Evolutionary conservation across 2,329 filamentous ascomycete species (phyloP).

Genomic region (Apiospora saccharicola): DNA sequence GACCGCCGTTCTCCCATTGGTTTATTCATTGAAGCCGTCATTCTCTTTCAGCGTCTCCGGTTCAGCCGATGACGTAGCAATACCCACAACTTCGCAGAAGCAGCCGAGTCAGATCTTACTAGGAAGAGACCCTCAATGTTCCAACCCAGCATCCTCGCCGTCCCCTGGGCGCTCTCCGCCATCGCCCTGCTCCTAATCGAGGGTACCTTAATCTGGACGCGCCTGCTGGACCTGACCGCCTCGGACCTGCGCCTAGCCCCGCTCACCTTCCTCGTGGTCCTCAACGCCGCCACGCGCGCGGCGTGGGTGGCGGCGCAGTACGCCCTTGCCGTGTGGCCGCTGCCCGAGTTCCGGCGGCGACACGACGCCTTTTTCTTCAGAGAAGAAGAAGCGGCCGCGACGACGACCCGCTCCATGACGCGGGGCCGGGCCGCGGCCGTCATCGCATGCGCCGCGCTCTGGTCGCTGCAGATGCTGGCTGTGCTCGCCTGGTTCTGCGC

Average conservation of each 20-base stretch:
- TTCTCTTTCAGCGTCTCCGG: neutral
- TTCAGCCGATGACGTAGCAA: neutral
- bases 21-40: neutral
- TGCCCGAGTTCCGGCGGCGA: neutral
- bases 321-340: conserved; percentile 5
- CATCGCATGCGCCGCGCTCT: conserved; percentile 6
- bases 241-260: neutral
- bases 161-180: conserved; percentile 4
- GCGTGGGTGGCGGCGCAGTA: conserved; percentile 2
- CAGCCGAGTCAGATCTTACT: neutral
- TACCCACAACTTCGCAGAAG: neutral
- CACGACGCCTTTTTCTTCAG: conserved; percentile 15
- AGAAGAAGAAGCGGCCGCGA: neutral
- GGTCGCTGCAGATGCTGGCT: conserved; percentile 19
- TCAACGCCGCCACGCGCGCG: conserved; percentile 2
- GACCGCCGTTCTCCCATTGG: neutral
- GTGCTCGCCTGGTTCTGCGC: conserved; percentile 6
- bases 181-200: conserved; percentile 9
- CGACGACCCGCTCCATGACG: neutral
- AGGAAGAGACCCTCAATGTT: neutral
- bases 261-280: neutral
- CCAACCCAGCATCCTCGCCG: conserved; percentile 3
- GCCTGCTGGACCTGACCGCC: neutral
- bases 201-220: neutral
- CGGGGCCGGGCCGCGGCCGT: neutral